phyloP scores from a whole-genome alignment of 768 basidiomycete genomes.

The Obba rivulosa region DNA sequence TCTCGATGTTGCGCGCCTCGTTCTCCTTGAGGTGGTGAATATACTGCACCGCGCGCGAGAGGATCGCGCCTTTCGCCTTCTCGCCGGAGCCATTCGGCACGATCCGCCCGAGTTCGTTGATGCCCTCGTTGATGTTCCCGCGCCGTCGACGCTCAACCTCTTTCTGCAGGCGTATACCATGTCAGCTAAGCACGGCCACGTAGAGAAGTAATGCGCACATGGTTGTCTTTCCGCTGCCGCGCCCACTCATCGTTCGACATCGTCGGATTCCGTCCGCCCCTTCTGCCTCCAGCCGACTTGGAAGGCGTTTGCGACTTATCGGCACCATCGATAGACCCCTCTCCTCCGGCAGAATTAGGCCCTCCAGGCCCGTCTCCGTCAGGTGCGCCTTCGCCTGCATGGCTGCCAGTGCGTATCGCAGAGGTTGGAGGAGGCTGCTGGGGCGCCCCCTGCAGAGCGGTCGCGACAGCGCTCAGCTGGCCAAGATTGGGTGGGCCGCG shows the following conservation, averaged over 20 bases:
- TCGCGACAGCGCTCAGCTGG: slow-evolving; percentile 14
- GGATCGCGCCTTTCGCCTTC: slow-evolving; percentile 86
- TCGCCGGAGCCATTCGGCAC: slow-evolving; percentile 86
- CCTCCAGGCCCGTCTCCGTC: slow-evolving; percentile 3
- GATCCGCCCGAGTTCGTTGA: slow-evolving; percentile 85
- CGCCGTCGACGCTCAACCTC: slow-evolving; percentile 94
- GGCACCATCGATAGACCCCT: slow-evolving; percentile 2
- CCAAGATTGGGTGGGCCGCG: slow-evolving; percentile 24
- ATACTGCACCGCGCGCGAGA: slow-evolving; percentile 84
- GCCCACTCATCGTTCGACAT: slow-evolving; percentile 37
- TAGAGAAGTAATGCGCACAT: slow-evolving; percentile 27
- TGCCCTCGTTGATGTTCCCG: slow-evolving; percentile 95
- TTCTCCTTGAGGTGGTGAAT: slow-evolving; percentile 90
- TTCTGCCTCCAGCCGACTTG: slow-evolving; percentile 13
- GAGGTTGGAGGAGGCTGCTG: neutral
- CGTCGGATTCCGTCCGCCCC: slow-evolving; percentile 22
- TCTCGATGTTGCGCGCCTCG: slow-evolving; percentile 86
- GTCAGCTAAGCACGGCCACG: neutral
- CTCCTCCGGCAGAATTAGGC: neutral
- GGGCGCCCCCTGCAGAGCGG: slow-evolving; percentile 10
- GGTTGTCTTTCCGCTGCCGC: slow-evolving; percentile 39
- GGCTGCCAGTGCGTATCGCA: slow-evolving; percentile 2
- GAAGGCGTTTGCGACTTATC: slow-evolving; percentile 1
- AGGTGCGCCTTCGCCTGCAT: slow-evolving; percentile 6
- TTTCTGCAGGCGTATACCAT: slow-evolving; percentile 62